A percentile compares a stretch with the other conserved stretches of the same genome.
phyloP scores from a whole-genome alignment of 2,329 filamentous ascomycete genomes.

The Xylaria sp. region DNA sequence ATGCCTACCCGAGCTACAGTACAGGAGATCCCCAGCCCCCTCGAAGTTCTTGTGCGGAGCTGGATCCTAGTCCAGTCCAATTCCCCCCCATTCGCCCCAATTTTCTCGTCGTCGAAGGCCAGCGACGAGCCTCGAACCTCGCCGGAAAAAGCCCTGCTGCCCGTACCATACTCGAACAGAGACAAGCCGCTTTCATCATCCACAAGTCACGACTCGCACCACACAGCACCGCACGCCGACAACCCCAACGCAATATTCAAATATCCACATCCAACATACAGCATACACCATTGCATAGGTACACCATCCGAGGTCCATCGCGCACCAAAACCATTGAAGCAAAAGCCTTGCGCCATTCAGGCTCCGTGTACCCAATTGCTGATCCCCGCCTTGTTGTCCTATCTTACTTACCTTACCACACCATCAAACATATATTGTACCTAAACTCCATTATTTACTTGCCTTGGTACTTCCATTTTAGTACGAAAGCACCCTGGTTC shows the following conservation, averaged over 20 bases:
- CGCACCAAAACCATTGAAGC: too few species aligned
- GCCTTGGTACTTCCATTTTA: background rate
- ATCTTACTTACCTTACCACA: background rate
- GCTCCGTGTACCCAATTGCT: background rate
- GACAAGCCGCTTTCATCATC: constrained; percentile 43
- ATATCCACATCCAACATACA: background rate
- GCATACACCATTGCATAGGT: too few species aligned
- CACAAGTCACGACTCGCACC: constrained; percentile 22
- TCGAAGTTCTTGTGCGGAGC: too few species aligned
- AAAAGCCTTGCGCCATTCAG: constrained; percentile 21
- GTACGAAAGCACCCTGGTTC: background rate
- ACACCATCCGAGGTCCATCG: too few species aligned
- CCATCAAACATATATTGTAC: background rate
- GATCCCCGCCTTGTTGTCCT: background rate
- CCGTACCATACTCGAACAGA: background rate
- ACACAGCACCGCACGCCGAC: too few species aligned
- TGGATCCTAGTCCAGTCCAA: too few species aligned
- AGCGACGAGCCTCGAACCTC: constrained; percentile 28
- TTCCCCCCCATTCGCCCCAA: constrained; percentile 8
- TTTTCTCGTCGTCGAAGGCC: constrained; percentile 29
- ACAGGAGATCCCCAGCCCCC: background rate
- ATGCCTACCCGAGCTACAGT: background rate
- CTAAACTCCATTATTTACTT: too few species aligned
- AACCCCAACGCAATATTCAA: constrained; percentile 28
- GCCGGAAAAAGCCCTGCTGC: constrained; percentile 21